Evolutionary conservation across 2,329 filamentous ascomycete species (phyloP).

Genomic region (Harringtonia aguacate): DNA sequence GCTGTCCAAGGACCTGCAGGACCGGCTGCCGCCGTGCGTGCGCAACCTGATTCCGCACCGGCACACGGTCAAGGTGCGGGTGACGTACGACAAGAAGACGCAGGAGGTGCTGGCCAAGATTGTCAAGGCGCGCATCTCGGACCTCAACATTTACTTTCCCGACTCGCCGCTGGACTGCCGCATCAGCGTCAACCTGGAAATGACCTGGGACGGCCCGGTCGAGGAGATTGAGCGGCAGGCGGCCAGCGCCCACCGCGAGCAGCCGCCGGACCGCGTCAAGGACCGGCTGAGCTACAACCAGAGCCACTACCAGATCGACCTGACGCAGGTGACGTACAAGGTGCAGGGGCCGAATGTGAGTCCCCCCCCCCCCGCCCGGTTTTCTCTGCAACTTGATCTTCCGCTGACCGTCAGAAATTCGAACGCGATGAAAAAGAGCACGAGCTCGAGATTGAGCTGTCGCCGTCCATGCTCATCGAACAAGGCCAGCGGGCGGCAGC

Average conservation of each 20-base stretch:
- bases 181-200: conserved; percentile 90
- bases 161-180: conserved; percentile 74
- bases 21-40: conserved; percentile 54
- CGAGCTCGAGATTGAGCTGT: conserved; percentile 71
- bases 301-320: conserved; percentile 76
- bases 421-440: conserved; percentile 52
- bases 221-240: conserved; percentile 37
- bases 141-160: conserved; percentile 81
- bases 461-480: conserved; percentile 50
- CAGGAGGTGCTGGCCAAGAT: conserved; percentile 64
- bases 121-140: conserved; percentile 78
- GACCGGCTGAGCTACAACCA: conserved; percentile 89
- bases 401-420: conserved; percentile 20
- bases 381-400: too few relatives aligned
- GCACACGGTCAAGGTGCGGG: conserved; percentile 52
- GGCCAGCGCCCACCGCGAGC: conserved; percentile 25
- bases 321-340: conserved; percentile 70
- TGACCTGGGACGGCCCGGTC: conserved; percentile 65
- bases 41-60: conserved; percentile 47
- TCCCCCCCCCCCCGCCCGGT: too few relatives aligned
- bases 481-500: conserved; percentile 49
- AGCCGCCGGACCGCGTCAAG: conserved; percentile 59
- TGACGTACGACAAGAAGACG: conserved; percentile 67
- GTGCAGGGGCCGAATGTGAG: conserved; percentile 11
- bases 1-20: conserved; percentile 48